These are phyloP conservation scores for Aegilops longissima DNA, from an alignment of 176 grass and related monocot genomes.

Conservation along the genomic window DNA sequence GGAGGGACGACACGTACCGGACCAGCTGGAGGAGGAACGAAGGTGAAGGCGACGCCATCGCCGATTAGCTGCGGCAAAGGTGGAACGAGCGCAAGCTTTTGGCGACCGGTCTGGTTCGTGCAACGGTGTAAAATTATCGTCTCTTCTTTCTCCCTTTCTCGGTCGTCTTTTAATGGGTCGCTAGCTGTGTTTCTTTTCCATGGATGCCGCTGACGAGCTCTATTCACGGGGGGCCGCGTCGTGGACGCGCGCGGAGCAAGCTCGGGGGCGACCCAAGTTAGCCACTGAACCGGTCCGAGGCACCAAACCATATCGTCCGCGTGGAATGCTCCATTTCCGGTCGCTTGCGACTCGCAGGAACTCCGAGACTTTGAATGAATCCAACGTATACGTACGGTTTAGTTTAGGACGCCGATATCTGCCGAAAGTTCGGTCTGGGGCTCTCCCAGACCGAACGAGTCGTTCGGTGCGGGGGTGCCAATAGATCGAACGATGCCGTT, in stretches of 20 bases:
- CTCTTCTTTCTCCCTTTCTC: neutral
- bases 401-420: too few species aligned
- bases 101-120: neutral
- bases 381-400: too few species aligned
- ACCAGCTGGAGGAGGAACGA: constrained; percentile 2
- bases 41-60: neutral
- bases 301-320: too few species aligned
- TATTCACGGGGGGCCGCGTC: neutral
- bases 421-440: too few species aligned
- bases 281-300: neutral
- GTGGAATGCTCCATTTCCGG: too few species aligned
- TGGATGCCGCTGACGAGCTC: neutral
- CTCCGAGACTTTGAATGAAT: too few species aligned
- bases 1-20: constrained; percentile 4
- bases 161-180: neutral
- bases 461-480: too few species aligned
- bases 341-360: too few species aligned
- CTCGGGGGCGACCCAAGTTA: neutral
- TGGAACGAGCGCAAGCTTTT: neutral
- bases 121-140: too few species aligned
- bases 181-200: neutral
- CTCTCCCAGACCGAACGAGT: too few species aligned
- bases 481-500: too few species aligned
- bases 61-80: neutral
- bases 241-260: neutral